phyloP scores from a whole-genome alignment of 208 protist genomes.

The Phytomonas sp. region DNA sequence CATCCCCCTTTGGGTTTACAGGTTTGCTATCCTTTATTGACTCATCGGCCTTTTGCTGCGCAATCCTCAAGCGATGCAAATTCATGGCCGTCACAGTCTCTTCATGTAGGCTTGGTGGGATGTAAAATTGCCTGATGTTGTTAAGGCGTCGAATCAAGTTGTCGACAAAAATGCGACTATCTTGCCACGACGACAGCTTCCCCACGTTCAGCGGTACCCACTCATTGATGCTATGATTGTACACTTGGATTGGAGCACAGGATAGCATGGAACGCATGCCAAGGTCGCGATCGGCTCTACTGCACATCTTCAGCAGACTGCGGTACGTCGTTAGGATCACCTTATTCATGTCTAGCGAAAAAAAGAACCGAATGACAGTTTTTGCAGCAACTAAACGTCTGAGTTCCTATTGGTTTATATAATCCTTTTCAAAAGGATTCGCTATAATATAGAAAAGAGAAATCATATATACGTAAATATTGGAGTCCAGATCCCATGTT shows the following conservation, averaged over 20 bases:
- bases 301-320: conserved; percentile 58
- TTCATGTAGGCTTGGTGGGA: conserved; percentile 31
- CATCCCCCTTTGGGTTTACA: neutral
- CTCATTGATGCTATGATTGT: conserved; percentile 42
- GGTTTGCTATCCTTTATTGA: neutral
- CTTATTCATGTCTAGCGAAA: conserved; percentile 13
- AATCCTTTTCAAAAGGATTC: neutral
- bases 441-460: conserved; percentile 1
- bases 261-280: conserved; percentile 52
- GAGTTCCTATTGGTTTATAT: neutral
- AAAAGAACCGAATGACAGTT: conserved; percentile 5
- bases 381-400: neutral
- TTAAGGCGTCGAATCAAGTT: conserved; percentile 70
- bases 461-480: conserved; percentile 12
- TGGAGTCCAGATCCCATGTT: neutral
- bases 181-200: conserved; percentile 33
- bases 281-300: conserved; percentile 35
- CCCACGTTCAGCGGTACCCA: conserved; percentile 45
- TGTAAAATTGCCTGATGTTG: conserved; percentile 48
- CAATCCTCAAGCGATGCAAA: neutral
- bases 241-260: conserved; percentile 46
- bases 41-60: neutral
- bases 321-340: conserved; percentile 64
- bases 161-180: conserved; percentile 61
- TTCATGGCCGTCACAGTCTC: neutral